These are phyloP conservation scores for Yamadazyma atmosphaerica DNA, from an alignment of 1,139 yeast genomes.

Conservation along the genomic window DNA sequence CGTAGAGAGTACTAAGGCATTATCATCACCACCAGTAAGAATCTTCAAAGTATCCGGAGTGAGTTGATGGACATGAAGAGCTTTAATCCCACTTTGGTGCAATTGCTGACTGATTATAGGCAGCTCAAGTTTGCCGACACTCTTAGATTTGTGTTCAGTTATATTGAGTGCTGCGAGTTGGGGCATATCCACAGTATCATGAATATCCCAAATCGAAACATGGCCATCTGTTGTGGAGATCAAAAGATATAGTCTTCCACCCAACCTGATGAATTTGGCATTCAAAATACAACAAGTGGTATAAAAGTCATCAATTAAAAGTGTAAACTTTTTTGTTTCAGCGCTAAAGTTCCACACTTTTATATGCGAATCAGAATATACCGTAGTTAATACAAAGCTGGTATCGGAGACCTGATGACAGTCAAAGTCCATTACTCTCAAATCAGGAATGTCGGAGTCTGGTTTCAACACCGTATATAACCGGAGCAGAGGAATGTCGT, in stretches of 20 bases:
- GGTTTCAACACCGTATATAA: slow-evolving; percentile 51
- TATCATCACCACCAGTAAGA: slow-evolving; percentile 91
- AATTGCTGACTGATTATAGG: slow-evolving; percentile 48
- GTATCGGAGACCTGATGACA: slow-evolving; percentile 30
- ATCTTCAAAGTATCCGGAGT: slow-evolving; percentile 29
- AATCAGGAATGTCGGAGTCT: slow-evolving; percentile 63
- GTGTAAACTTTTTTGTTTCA: slow-evolving; percentile 33
- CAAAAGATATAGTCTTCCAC: slow-evolving; percentile 35
- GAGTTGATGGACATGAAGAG: slow-evolving; percentile 23
- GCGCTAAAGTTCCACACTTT: slow-evolving; percentile 60
- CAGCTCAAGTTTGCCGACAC: slow-evolving; percentile 17
- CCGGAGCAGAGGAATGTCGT: slow-evolving; percentile 41
- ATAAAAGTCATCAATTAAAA: slow-evolving; percentile 53
- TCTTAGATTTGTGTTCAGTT: background rate
- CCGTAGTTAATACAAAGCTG: slow-evolving; percentile 62
- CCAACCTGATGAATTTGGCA: slow-evolving; percentile 45
- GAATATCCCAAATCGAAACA: slow-evolving; percentile 59
- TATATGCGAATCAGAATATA: slow-evolving; percentile 82
- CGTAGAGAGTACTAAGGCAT: slow-evolving; percentile 56
- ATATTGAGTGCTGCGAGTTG: background rate
- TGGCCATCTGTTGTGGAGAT: slow-evolving; percentile 85
- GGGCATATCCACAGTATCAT: slow-evolving; percentile 1
- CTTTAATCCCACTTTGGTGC: slow-evolving; percentile 85
- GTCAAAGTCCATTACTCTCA: slow-evolving; percentile 85
- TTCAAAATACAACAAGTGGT: slow-evolving; percentile 76